Base-by-base conservation (phyloP, 768 basidiomycete genomes). In the Lentinula sp. region DNA sequence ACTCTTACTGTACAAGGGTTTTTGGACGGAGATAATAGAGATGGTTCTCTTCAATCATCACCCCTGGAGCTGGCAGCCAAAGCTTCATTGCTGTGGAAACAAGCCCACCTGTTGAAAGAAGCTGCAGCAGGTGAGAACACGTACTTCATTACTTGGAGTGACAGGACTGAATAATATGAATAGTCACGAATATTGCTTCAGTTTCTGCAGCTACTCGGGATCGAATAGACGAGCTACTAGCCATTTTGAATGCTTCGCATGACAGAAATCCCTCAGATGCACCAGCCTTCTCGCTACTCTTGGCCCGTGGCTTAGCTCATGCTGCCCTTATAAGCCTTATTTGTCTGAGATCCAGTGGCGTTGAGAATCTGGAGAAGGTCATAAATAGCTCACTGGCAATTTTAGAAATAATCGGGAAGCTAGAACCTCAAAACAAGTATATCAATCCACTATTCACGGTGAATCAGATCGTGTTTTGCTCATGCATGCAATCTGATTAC, bases 291-390 rank as follows among this genome's bases (percentile, higher is more conserved):
- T 52, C 60, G 53, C 40, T 75, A 4, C 63, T 73, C 21, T 63
- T 77, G 4, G 73, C 72, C 11, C 74, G 74, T 52, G 74, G 72
- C 45, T 63, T 79, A 23, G 67, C 74, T 5, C 68, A 72, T n/a
- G 67, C 72, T 8, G 74, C 78, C 10, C 67, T 70, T 0, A 73
- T 78, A 55, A 72, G 73, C 42, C 70, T 80, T 3, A 73, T 76
- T 46, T 62, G 62, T 11, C 63, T 70, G 11, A 37, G 39, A 43
- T 42, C 40, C 21, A 56, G 39, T 11, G 43, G 16, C 53, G 1
- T 16, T 3, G 55, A 42, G 40, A 32, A 15, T 40, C 3, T 42
- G 8, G 55, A 56, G 23, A 56, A 56, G 40, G 23, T 56, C 3
- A 13, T 39, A 1, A 23, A 23, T 21, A 56, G 55, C 40, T 40